Evolutionary conservation across 2,329 filamentous ascomycete genomes (phyloP).

Genomic region (Paecilomyces niveus): DNA sequence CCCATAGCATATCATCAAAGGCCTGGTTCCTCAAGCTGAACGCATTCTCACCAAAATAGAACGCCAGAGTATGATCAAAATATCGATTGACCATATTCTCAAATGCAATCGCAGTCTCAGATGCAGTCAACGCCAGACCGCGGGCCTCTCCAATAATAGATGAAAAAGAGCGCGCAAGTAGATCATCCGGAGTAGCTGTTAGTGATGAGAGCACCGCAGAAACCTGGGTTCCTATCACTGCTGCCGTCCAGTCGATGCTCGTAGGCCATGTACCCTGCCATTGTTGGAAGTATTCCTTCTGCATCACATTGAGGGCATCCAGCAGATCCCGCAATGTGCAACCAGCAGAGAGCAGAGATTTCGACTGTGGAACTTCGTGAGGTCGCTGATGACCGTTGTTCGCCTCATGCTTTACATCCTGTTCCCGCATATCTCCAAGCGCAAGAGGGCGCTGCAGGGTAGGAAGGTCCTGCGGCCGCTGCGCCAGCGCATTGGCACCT

Average conservation of each 20-base stretch:
- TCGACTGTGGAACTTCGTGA: neutral
- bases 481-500: conserved; percentile 22
- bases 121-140: conserved; percentile 1
- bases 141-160: conserved; percentile 3
- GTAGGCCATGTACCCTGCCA: conserved; percentile 77
- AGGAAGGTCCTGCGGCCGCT: conserved; percentile 17
- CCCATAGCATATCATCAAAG: conserved; percentile 93
- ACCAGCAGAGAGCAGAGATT: conserved; percentile 2
- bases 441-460: neutral
- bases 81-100: conserved; percentile 79
- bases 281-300: conserved; percentile 67
- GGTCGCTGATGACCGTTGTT: neutral
- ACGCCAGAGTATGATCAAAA: conserved; percentile 68
- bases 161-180: conserved; percentile 26
- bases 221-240: conserved; percentile 73
- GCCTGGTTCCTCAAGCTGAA: conserved; percentile 69
- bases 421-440: neutral
- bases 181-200: conserved; percentile 47
- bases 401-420: neutral
- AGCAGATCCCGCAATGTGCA: conserved; percentile 40
- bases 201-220: conserved; percentile 67
- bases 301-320: conserved; percentile 65
- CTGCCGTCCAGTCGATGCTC: conserved; percentile 89
- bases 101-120: conserved; percentile 40
- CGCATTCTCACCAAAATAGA: conserved; percentile 81